Evolutionary conservation across 2,329 filamentous ascomycete species (phyloP).

Genomic region (Drechslerella stenobrocha): DNA sequence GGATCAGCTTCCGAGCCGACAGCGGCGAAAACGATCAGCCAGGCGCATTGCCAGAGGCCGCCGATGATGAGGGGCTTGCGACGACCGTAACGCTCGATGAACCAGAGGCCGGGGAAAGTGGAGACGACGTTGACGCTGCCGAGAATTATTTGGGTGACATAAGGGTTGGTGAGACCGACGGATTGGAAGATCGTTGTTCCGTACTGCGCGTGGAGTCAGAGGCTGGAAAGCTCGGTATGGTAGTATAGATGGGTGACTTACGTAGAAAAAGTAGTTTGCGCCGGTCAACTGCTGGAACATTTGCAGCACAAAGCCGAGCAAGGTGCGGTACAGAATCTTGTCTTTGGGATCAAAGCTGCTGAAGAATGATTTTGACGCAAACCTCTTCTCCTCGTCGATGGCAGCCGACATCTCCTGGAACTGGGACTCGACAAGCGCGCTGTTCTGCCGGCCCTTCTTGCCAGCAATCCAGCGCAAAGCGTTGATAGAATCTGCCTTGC

Average conservation of each 20-base stretch:
- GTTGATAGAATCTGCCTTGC: constrained; percentile 48
- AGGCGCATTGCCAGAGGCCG: constrained; percentile 68
- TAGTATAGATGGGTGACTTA: constrained; percentile 14
- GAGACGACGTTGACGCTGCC: constrained; percentile 69
- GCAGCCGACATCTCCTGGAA: constrained; percentile 62
- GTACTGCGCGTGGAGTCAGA: constrained; percentile 64
- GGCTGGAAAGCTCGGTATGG: too few species aligned
- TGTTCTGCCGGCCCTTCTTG: constrained; percentile 49
- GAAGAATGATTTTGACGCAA: constrained; percentile 64
- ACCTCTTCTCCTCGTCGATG: constrained; percentile 59
- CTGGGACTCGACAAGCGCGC: constrained; percentile 54
- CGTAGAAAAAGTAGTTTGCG: constrained; percentile 52
- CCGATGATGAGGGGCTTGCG: constrained; percentile 69
- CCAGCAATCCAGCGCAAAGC: constrained; percentile 51
- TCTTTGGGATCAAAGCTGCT: constrained; percentile 69
- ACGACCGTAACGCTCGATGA: constrained; percentile 71
- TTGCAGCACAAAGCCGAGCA: constrained; percentile 67
- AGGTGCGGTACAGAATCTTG: constrained; percentile 66
- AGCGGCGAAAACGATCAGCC: constrained; percentile 67
- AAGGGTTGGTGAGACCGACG: constrained; percentile 68
- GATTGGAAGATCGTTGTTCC: constrained; percentile 69
- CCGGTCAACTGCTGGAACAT: constrained; percentile 70
- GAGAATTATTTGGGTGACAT: constrained; percentile 69
- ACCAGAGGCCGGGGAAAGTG: constrained; percentile 69
- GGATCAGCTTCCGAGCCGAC: constrained; percentile 57